These are phyloP conservation scores for Rehmannia glutinosa DNA, from an alignment of 257 asterid species.

Conservation along the genomic window DNA sequence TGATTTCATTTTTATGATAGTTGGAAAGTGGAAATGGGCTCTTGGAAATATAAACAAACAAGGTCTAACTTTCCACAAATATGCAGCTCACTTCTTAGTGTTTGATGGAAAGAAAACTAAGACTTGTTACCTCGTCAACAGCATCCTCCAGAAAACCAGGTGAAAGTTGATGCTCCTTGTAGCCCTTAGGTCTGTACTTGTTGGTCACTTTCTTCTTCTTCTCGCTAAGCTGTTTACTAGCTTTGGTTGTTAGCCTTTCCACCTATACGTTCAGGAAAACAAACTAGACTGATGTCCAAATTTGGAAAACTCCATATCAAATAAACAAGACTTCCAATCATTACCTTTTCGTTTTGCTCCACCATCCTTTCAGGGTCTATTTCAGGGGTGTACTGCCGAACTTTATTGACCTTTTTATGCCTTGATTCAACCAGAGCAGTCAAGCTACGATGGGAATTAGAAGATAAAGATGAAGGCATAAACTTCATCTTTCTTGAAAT, in stretches of 20 bases:
- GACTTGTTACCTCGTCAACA: not conserved
- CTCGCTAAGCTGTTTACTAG: constrained; percentile 37
- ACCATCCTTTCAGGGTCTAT: constrained; percentile 52
- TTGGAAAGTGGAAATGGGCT: too few species aligned
- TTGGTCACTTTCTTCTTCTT: constrained; percentile 36
- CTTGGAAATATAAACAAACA: too few species aligned
- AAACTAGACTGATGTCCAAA: not conserved
- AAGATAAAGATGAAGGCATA: constrained; percentile 57
- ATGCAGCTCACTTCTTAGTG: not conserved
- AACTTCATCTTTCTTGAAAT: constrained; percentile 52
- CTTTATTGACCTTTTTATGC: constrained; percentile 48
- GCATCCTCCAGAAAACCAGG: not conserved
- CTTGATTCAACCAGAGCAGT: constrained; percentile 58
- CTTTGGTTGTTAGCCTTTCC: constrained; percentile 39
- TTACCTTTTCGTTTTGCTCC: constrained; percentile 47
- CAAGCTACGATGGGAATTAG: constrained; percentile 46
- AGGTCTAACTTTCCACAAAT: not conserved
- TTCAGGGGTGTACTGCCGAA: constrained; percentile 41
- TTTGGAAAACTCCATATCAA: not conserved
- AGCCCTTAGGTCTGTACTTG: constrained; percentile 15
- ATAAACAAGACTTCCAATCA: not conserved
- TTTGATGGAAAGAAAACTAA: not conserved
- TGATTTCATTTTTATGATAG: too few species aligned
- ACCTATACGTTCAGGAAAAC: constrained; percentile 22
- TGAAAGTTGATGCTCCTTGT: not conserved